Percentiles rank a stretch among this genome's conserved stretches.
Evolutionary conservation across 2,329 filamentous ascomycete genomes (phyloP).

Genomic region (Endoconidiophora laricicola): DNA sequence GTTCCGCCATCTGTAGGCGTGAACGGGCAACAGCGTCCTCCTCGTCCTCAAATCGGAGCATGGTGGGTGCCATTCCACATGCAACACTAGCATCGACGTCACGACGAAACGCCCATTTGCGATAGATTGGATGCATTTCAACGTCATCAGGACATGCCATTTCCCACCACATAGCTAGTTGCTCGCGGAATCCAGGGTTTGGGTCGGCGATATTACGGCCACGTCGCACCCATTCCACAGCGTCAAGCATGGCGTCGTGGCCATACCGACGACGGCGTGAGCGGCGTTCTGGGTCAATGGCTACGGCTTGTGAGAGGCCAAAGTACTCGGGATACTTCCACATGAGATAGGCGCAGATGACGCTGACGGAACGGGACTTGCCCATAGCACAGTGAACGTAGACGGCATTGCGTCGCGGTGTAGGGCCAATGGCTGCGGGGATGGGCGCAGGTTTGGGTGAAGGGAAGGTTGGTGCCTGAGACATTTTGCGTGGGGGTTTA

Average conservation of each 20-base stretch:
- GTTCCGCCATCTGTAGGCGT: constrained; percentile 13
- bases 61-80: constrained; percentile 62
- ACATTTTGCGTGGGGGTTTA: neutral
- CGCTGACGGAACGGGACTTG: constrained; percentile 78
- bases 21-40: constrained; percentile 21
- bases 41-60: constrained; percentile 71
- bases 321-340: constrained; percentile 43
- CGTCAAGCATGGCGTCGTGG: constrained; percentile 23
- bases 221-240: constrained; percentile 52
- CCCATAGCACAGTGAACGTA: constrained; percentile 75
- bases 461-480: neutral
- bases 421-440: neutral
- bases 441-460: constrained; percentile 4
- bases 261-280: constrained; percentile 13
- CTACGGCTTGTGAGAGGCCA: constrained; percentile 26
- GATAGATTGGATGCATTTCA: constrained; percentile 58
- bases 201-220: constrained; percentile 68
- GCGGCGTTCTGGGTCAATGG: constrained; percentile 23
- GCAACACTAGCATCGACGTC: constrained; percentile 43
- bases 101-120: constrained; percentile 46
- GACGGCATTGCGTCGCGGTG: constrained; percentile 22
- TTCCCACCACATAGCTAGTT: constrained; percentile 70
- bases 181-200: constrained; percentile 80
- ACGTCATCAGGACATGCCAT: constrained; percentile 61
- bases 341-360: constrained; percentile 73